Conservation (phyloP, 441 rosid species). For the Pelargonium australe region DNA sequence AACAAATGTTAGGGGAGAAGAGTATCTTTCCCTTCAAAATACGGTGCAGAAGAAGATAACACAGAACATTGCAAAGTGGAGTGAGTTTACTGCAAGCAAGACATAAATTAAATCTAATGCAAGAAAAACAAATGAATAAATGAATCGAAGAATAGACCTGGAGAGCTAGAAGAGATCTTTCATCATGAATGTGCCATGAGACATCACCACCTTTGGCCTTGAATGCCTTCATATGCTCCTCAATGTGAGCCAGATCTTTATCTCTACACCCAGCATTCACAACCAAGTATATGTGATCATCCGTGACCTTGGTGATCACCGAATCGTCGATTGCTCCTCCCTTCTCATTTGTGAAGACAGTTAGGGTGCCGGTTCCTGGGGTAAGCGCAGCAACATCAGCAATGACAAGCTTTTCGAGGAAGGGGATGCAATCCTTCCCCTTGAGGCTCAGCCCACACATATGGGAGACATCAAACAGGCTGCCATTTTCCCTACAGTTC, state of each 20-base stretch:
- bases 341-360: constrained; percentile 86
- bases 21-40: background rate
- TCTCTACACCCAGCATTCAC: constrained; percentile 99
- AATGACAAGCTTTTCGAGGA: constrained; percentile 82
- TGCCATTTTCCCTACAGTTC: constrained; percentile 80
- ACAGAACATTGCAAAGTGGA: no score
- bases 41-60: no score
- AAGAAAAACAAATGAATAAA: background rate
- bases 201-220: constrained; percentile 88
- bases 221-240: constrained; percentile 88
- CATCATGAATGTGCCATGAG: constrained; percentile 91
- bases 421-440: constrained; percentile 81
- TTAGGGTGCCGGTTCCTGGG: constrained; percentile 75
- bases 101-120: no score
- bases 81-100: no score
- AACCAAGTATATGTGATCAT: constrained; percentile 76
- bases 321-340: constrained; percentile 97
- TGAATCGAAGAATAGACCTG: constrained; percentile 45
- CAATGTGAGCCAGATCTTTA: constrained; percentile 93
- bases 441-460: constrained; percentile 96
- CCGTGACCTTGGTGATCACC: constrained; percentile 78
- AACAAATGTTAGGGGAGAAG: background rate
- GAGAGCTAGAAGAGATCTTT: constrained; percentile 94
- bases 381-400: constrained; percentile 84
- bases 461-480: constrained; percentile 88